Conservation (phyloP, 257 asterid species). For the Coffea eugenioides region DNA sequence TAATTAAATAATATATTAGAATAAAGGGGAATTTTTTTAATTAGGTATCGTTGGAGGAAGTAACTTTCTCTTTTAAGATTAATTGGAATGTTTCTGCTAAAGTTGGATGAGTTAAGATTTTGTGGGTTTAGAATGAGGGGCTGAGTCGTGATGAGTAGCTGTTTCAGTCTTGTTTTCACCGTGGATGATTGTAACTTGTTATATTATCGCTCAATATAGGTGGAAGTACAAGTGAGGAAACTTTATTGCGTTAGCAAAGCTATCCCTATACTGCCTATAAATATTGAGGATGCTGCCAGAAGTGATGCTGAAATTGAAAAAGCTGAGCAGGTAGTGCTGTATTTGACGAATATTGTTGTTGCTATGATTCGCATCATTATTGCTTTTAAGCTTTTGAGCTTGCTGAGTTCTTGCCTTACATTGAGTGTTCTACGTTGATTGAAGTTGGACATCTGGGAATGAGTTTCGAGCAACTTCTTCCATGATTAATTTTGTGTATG, state of each 20-base stretch:
- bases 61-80: no score
- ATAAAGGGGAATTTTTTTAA: no score
- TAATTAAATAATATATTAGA: background rate
- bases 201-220: constrained; percentile 36
- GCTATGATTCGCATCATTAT: background rate
- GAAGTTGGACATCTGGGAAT: background rate
- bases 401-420: no score
- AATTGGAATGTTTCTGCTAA: no score
- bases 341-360: background rate
- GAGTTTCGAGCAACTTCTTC: background rate
- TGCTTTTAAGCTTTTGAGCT: background rate
- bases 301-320: constrained; percentile 68
- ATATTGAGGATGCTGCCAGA: constrained; percentile 80
- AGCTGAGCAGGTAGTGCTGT: constrained; percentile 51
- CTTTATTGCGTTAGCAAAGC: constrained; percentile 62
- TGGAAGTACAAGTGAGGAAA: constrained; percentile 77
- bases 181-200: background rate
- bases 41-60: no score
- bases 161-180: no score
- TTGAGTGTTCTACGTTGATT: background rate
- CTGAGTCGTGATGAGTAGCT: no score
- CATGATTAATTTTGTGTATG: background rate
- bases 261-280: constrained; percentile 56
- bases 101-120: no score
- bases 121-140: no score